Base-by-base conservation (phyloP, 164 flowering plant genomes). In the Chimonanthus salicifolius region DNA sequence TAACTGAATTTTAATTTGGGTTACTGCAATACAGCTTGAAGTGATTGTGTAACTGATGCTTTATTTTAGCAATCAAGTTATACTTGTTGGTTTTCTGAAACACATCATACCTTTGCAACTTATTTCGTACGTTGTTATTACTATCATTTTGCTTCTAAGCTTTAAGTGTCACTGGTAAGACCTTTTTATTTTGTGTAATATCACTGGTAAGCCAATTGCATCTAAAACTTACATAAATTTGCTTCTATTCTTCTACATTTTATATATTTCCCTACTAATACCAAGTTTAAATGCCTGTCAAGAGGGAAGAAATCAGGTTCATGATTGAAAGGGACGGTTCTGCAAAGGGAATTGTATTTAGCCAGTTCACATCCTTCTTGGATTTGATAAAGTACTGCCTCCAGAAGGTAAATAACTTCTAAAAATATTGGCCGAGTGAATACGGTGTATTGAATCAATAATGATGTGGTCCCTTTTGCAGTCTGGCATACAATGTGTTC, bases 281-380 rank as follows among this genome's bases (percentile, higher is more conserved):
- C 67, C 60, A 60, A 13, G 3, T 65, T 74, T 71, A 10, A 62
- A 45, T 79, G 60, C 72, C n/a, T 81, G 18, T 74, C 21, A 49
- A 95, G 99, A 87, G 93, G 76, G 98, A 93, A 85, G 99, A 95
- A 85, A 92, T 95, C 71, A 83, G 93, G 75, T 85, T 78, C 76
- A 95, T 95, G 99, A 71, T 87, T 81, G 98, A 95, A 81, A 87
- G 90, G 79, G 98, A 95, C 88, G 94, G 96, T 78, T 90, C 99
- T 78, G 98, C 99, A 11, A 95, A 95, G 79, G 99, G 85, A 75
- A 92, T 95, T 77, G 97, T 95, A 45, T 95, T 95, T 82, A 93
- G 99, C 84, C 99, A 95, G 81, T 93, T 92, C 82, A 90, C 99
- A n/a, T 88, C 98, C 48, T 95, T 93, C 81, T 83, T 95, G 92